Evolutionary conservation across 768 basidiomycete species (phyloP).

Genomic region (Neoboletus magnificus): DNA sequence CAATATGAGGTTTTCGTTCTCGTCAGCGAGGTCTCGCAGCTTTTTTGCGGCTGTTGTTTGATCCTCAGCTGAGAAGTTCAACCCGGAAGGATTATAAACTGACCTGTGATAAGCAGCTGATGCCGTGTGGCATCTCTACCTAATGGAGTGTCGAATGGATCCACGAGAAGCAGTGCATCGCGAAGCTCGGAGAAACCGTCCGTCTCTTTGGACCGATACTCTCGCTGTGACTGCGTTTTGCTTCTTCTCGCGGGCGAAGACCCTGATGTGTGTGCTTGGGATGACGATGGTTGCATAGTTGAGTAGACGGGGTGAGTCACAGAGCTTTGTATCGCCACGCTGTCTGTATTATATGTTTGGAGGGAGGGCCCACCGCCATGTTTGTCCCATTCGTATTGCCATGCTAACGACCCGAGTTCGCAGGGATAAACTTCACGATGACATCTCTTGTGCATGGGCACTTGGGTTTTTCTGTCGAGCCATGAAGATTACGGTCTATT

Average conservation of each 20-base stretch:
- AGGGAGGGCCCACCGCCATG: constrained; percentile 1
- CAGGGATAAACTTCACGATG: background rate
- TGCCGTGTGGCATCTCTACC: constrained; percentile 30
- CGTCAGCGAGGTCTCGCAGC: constrained; percentile 34
- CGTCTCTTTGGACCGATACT: constrained; percentile 30
- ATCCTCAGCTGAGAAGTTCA: background rate
- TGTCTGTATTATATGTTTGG: constrained; percentile 16
- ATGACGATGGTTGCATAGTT: constrained; percentile 16
- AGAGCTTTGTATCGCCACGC: background rate
- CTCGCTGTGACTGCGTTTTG: constrained; percentile 27
- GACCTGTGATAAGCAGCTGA: constrained; percentile 26
- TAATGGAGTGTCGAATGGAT: constrained; percentile 22
- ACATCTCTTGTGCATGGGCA: too few relatives aligned
- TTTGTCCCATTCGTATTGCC: background rate
- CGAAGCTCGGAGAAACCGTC: constrained; percentile 32
- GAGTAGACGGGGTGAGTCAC: constrained; percentile 14
- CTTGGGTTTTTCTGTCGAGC: background rate
- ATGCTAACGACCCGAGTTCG: background rate
- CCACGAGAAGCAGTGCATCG: constrained; percentile 21
- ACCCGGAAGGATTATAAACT: background rate
- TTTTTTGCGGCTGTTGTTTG: constrained; percentile 45
- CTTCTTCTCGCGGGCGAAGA: constrained; percentile 14
- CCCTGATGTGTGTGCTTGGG: constrained; percentile 3
- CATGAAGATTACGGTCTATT: background rate
- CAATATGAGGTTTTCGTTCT: constrained; percentile 19